These are phyloP conservation scores for Globisporangium alternatum DNA, from an alignment of 352 stramenopile genomes.

Conservation along the genomic window DNA sequence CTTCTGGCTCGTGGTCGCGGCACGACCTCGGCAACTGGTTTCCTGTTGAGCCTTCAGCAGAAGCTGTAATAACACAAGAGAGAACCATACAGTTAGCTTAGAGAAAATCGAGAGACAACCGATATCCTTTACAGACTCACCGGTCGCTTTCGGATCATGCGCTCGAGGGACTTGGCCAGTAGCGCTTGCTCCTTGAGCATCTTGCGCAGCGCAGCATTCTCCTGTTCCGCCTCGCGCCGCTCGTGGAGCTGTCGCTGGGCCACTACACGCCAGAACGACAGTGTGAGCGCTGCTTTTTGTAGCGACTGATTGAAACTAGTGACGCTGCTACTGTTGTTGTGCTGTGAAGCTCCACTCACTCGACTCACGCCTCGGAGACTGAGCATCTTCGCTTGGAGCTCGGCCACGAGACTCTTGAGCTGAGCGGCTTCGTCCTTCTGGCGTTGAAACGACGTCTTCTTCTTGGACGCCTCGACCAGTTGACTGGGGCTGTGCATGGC, in stretches of 20 bases:
- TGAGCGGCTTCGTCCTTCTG: constrained; percentile 11
- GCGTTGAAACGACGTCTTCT: constrained; percentile 8
- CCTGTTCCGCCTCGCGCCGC: not conserved
- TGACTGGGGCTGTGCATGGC: not conserved
- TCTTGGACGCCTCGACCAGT: not conserved
- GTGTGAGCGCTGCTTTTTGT: not conserved
- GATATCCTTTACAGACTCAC: not conserved
- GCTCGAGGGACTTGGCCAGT: constrained; percentile 11
- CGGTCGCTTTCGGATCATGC: constrained; percentile 7
- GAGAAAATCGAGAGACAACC: not conserved
- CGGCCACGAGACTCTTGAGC: not conserved
- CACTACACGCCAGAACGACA: constrained; percentile 7
- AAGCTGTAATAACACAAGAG: not conserved
- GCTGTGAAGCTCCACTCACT: not conserved
- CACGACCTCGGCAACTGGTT: too few species aligned
- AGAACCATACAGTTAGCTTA: not conserved
- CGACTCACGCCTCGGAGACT: not conserved
- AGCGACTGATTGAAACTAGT: not conserved
- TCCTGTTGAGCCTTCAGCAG: not conserved
- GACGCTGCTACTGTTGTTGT: not conserved
- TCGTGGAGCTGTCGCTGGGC: constrained; percentile 5
- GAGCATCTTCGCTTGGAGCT: not conserved
- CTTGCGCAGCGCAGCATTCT: constrained; percentile 6
- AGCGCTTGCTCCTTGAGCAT: constrained; percentile 8
- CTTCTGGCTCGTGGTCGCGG: not conserved